phyloP scores from a whole-genome alignment of 805 yeast genomes.

The Cyberlindnera veronae region DNA sequence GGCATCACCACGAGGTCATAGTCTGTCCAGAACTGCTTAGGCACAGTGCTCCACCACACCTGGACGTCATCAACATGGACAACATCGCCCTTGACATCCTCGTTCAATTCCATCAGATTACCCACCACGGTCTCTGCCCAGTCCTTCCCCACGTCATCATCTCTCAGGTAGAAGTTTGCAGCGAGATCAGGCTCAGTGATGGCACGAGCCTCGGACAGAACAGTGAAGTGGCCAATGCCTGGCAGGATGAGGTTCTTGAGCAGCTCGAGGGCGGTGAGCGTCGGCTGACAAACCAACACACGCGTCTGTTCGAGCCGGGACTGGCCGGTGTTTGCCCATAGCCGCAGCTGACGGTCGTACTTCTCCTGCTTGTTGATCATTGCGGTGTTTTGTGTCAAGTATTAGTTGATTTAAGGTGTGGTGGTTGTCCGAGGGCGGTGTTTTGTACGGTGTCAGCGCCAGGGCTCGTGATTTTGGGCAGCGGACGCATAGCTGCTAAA shows the following conservation, averaged over 20 bases:
- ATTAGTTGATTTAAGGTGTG: too few relatives aligned
- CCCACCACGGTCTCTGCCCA: slow-evolving; percentile 38
- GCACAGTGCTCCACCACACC: slow-evolving; percentile 13
- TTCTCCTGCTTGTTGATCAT: slow-evolving; percentile 38
- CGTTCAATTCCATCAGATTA: slow-evolving; percentile 54
- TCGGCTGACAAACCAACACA: slow-evolving; percentile 58
- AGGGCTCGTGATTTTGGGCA: too few relatives aligned
- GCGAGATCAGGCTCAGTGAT: slow-evolving; percentile 44
- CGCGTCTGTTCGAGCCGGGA: slow-evolving; percentile 49
- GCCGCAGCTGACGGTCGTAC: slow-evolving; percentile 83
- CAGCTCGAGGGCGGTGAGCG: slow-evolving; percentile 59
- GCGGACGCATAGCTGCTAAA: too few relatives aligned
- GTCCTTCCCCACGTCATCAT: slow-evolving; percentile 39
- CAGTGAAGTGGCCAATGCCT: slow-evolving; percentile 61
- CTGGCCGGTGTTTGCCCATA: slow-evolving; percentile 87
- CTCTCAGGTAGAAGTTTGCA: slow-evolving; percentile 59
- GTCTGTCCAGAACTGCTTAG: slow-evolving; percentile 37
- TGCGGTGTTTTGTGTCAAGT: too few relatives aligned
- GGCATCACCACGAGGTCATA: slow-evolving; percentile 50
- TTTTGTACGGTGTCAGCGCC: too few relatives aligned
- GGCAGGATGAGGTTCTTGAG: slow-evolving; percentile 78
- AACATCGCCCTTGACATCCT: slow-evolving; percentile 40
- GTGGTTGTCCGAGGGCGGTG: too few relatives aligned
- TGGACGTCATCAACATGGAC: slow-evolving; percentile 10
- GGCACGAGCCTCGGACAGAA: slow-evolving; percentile 43